These are phyloP conservation scores for Fusarium ambrosium DNA, from an alignment of 2,329 filamentous ascomycete genomes.

Conservation along the genomic window DNA sequence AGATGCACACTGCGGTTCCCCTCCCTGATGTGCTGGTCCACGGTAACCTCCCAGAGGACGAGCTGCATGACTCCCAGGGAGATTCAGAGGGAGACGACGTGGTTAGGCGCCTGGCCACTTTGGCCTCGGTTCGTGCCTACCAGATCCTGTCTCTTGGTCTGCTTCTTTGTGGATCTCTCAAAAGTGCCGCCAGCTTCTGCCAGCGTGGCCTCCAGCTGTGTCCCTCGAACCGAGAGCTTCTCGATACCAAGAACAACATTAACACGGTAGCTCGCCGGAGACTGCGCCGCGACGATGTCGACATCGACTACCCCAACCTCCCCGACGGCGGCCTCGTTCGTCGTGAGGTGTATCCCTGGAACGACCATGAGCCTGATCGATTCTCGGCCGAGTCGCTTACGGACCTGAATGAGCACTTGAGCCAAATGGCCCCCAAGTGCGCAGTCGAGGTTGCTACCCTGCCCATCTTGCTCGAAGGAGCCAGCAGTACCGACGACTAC, in stretches of 20 bases:
- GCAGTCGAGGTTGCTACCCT: constrained; percentile 82
- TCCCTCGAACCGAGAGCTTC: constrained; percentile 68
- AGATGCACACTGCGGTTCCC: constrained; percentile 50
- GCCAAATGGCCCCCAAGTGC: constrained; percentile 81
- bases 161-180: constrained; percentile 75
- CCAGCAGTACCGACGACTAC: constrained; percentile 63
- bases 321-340: constrained; percentile 80
- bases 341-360: constrained; percentile 79
- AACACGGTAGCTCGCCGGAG: constrained; percentile 64
- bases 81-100: constrained; percentile 51
- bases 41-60: constrained; percentile 56
- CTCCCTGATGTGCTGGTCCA: constrained; percentile 62
- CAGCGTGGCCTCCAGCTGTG: constrained; percentile 70
- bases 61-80: constrained; percentile 50
- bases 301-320: constrained; percentile 63
- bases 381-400: constrained; percentile 77
- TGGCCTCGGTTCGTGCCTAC: constrained; percentile 69
- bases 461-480: constrained; percentile 75
- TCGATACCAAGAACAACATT: constrained; percentile 67
- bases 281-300: constrained; percentile 61
- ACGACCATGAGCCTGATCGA: constrained; percentile 76
- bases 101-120: constrained; percentile 58
- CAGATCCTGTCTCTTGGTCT: constrained; percentile 71
- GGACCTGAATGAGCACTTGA: constrained; percentile 79
- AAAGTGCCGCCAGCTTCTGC: constrained; percentile 76